A percentile compares a stretch with the other conserved stretches of the same genome.
Evolutionary conservation across 345 rosid genomes (phyloP).

Genomic region (Physaria fendleri): DNA sequence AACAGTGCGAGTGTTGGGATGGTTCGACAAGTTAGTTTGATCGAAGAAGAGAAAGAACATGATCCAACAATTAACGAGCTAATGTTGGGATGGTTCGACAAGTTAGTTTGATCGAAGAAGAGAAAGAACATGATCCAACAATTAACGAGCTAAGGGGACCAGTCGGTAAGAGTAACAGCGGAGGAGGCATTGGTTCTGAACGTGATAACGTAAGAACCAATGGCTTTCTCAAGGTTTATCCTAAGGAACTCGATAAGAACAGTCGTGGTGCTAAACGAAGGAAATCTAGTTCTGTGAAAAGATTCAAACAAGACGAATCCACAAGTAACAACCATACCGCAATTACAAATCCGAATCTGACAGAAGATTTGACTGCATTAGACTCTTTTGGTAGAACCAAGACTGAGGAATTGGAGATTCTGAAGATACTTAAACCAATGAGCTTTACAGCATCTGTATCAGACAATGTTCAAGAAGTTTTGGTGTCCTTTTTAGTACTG

Average conservation of each 20-base stretch:
- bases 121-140: conserved; percentile 76
- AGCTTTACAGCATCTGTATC: conserved; percentile 58
- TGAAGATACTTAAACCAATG: conserved; percentile 69
- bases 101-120: conserved; percentile 35
- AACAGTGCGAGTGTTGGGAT: conserved; percentile 37
- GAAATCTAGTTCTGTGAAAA: conserved; percentile 90
- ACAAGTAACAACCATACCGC: conserved; percentile 29
- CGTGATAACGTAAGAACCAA: conserved; percentile 35
- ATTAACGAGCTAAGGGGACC: conserved; percentile 73
- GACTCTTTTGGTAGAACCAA: conserved; percentile 39
- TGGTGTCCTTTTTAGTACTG: conserved; percentile 63
- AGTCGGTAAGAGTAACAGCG: conserved; percentile 40
- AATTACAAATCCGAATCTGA: conserved; percentile 29
- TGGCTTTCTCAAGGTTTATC: conserved; percentile 46
- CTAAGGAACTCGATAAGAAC: conserved; percentile 40
- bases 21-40: conserved; percentile 24
- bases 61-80: conserved; percentile 89
- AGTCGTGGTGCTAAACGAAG: conserved; percentile 85
- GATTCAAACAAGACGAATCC: conserved; percentile 66
- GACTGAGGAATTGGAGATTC: conserved; percentile 42
- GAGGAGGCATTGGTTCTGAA: conserved; percentile 37
- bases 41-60: conserved; percentile 54
- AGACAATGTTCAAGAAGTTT: conserved; percentile 57
- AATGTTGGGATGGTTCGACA: conserved; percentile 33
- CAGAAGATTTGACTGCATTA: conserved; percentile 30